Percentiles rank a stretch among this genome's conserved stretches.
These are phyloP conservation scores for Austropuccinia psidii DNA, from an alignment of 1,284 basidiomycete species.

Conservation along the genomic window DNA sequence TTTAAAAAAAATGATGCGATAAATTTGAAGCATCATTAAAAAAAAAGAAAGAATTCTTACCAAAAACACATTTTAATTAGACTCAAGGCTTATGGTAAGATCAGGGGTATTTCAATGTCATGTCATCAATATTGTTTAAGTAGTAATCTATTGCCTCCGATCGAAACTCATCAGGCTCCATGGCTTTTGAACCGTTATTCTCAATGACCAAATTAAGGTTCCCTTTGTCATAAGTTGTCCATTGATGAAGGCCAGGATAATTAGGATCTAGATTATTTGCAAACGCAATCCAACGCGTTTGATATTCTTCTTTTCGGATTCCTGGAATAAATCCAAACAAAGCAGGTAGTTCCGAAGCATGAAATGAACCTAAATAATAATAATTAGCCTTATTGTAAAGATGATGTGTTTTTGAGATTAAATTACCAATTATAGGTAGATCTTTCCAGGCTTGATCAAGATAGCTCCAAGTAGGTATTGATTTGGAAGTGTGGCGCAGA, in stretches of 20 bases:
- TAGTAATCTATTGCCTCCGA: background rate
- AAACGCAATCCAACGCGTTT: constrained; percentile 18
- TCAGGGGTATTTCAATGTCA: constrained; percentile 10
- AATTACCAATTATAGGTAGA: constrained; percentile 10
- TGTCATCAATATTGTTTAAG: background rate
- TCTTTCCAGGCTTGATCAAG: constrained; percentile 7
- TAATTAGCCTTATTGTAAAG: background rate
- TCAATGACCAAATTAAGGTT: background rate
- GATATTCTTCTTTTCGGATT: background rate
- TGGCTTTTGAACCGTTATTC: background rate
- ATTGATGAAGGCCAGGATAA: background rate
- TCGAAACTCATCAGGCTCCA: background rate
- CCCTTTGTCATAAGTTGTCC: constrained; percentile 12
- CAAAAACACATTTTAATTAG: background rate
- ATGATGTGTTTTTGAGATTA: background rate
- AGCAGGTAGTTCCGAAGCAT: background rate
- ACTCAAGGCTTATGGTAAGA: background rate
- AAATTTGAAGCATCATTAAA: background rate
- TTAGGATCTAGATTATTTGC: constrained; percentile 25
- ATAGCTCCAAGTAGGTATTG: constrained; percentile 25
- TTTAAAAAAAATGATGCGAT: background rate
- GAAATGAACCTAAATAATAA: constrained; percentile 11
- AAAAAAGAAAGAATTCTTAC: background rate
- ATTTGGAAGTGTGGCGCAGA: background rate
- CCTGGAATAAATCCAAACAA: constrained; percentile 13